Evolutionary conservation across 345 rosid genomes (phyloP).

Genomic region (Bruguiera parviflora): DNA sequence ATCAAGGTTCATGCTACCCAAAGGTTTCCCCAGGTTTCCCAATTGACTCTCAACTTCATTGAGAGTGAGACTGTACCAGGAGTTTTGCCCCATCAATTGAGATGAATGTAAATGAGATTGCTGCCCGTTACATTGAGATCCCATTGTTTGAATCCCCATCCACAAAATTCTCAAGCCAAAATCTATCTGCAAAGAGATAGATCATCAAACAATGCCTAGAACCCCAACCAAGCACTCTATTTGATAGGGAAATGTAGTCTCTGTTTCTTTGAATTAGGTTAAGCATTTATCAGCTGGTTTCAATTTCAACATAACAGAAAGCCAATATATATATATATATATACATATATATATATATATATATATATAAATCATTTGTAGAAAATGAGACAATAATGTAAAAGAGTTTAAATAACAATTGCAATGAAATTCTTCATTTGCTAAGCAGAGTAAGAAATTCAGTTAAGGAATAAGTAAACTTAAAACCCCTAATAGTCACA

Average conservation of each 20-base stretch:
- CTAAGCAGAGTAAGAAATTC: too few species aligned
- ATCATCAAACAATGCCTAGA: not conserved
- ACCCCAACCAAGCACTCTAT: not conserved
- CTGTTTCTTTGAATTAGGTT: not conserved
- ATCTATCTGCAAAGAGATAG: not conserved
- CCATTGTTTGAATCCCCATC: constrained; percentile 65
- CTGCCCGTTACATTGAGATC: constrained; percentile 46
- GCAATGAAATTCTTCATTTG: too few species aligned
- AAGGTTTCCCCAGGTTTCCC: constrained; percentile 42
- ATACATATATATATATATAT: too few species aligned
- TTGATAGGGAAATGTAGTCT: not conserved
- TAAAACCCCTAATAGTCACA: too few species aligned
- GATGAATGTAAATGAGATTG: constrained; percentile 33
- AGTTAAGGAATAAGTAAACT: too few species aligned
- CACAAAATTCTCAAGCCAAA: constrained; percentile 18
- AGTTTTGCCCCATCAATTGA: constrained; percentile 39
- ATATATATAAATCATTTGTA: too few species aligned
- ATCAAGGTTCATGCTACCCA: constrained; percentile 58
- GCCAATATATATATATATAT: too few species aligned
- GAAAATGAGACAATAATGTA: too few species aligned
- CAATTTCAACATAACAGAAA: too few species aligned
- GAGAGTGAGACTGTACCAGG: constrained; percentile 47
- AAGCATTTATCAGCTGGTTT: too few species aligned
- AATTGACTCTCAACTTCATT: constrained; percentile 43
- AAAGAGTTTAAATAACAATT: too few species aligned